Evolutionary conservation across 306 rosid genomes (phyloP).

Genomic region (Dalbergia cultrata): DNA sequence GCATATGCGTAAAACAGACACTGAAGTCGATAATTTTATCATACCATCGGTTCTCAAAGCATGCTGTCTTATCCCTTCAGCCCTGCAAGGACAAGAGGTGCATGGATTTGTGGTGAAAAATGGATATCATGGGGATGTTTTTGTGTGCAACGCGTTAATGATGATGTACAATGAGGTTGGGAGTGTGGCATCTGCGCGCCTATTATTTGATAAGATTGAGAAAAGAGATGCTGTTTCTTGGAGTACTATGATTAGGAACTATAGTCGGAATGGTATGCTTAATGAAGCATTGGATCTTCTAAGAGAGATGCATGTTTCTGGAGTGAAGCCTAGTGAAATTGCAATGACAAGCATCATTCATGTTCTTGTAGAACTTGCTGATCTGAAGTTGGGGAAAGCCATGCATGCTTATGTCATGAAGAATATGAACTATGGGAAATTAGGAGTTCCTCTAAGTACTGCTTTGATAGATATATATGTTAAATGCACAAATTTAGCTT

Average conservation of each 20-base stretch:
- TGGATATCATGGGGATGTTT: slow-evolving; percentile 56
- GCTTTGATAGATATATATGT: slow-evolving; percentile 68
- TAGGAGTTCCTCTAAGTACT: slow-evolving; percentile 51
- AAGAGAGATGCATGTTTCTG: slow-evolving; percentile 53
- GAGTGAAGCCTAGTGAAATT: slow-evolving; percentile 58
- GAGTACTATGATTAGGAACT: slow-evolving; percentile 73
- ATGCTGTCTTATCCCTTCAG: slow-evolving; percentile 52
- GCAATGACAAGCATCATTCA: slow-evolving; percentile 63
- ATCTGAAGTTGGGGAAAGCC: slow-evolving; percentile 59
- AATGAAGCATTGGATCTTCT: slow-evolving; percentile 62
- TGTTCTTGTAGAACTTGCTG: slow-evolving; percentile 50
- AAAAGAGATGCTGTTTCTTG: slow-evolving; percentile 70
- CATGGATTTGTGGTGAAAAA: slow-evolving; percentile 65
- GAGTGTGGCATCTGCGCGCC: slow-evolving; percentile 49
- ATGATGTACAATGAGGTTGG: slow-evolving; percentile 69
- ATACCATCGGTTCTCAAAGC: slow-evolving; percentile 82
- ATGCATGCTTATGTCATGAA: slow-evolving; percentile 67
- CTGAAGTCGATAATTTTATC: slow-evolving; percentile 63
- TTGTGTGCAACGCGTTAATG: slow-evolving; percentile 70
- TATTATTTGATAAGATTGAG: slow-evolving; percentile 61
- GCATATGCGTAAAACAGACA: slow-evolving; percentile 57
- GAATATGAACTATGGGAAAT: slow-evolving; percentile 47
- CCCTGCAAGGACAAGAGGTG: slow-evolving; percentile 56
- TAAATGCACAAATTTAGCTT: slow-evolving; percentile 53
- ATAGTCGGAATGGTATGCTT: slow-evolving; percentile 49